Base-by-base conservation (phyloP, 2,329 filamentous ascomycete genomes). In the Penicillium brasilianum region DNA sequence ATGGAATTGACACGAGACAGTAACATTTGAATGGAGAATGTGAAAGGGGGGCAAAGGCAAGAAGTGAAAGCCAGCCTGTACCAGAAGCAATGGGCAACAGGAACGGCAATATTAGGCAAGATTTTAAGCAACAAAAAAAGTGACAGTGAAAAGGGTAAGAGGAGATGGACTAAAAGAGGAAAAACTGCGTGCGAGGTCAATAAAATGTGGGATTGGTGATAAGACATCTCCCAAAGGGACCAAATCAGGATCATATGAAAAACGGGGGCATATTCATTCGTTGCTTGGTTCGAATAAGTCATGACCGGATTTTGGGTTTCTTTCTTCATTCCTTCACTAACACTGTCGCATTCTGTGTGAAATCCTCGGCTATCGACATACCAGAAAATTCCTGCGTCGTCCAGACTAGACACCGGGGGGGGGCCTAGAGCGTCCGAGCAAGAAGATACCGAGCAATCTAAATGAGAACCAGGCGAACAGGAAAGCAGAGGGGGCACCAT, bases 191-290 rank as follows among this genome's bases (percentile, higher is more conserved):
- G 55, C 39, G 66, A 62, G 62, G 16, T 36, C 37, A 7, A n/a
- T 60, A 63, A 61, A 50, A 50, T 36, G 57, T 56, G 54, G 58
- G 52, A 58, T 59, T 50, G 48, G 44, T 32, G 54, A 59, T 48
- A 55, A 55, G 59, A 56, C 18, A 39, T 55, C 28, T 55, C 52
- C 50, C 50, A 63, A 51, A 48, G 55, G 56, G 57, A 34, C 56
- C 34, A 61, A 34, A 46, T 20, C 48, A 55, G 49, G 39, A 55
- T 66, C 62, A 65, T 64, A 61, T 61, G 58, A 58, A 57, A 60
- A 65, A 54, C 41, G 57, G 64, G 60, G 66, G 61, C 67, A 64
- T 71, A 69, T 70, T 67, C 67, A 69, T 71, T 70, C 69, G 65
- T 71, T 69, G 69, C 62, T 67, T 34, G 61, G 65, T 64, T 66